Evolutionary conservation across 192 early-diverging fungal genomes (phyloP).

Genomic region (Entomortierella beljakovae): DNA sequence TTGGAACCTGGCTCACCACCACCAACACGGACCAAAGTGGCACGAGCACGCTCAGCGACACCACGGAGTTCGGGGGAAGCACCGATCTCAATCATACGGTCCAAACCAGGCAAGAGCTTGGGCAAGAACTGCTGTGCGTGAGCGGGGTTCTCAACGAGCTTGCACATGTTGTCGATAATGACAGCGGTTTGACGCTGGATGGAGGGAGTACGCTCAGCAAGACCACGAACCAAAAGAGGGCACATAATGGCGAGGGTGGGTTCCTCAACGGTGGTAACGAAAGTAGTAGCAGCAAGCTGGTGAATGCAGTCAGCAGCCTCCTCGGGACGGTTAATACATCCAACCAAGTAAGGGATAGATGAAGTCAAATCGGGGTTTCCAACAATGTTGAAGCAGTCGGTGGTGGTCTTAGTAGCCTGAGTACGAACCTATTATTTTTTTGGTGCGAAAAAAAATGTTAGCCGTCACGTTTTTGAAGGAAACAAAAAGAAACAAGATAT

Average conservation of each 20-base stretch:
- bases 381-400: constrained; percentile 73
- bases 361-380: constrained; percentile 85
- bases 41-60: constrained; percentile 75
- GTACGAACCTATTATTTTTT: constrained; percentile 33
- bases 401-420: constrained; percentile 73
- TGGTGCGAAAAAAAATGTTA: not conserved
- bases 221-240: constrained; percentile 78
- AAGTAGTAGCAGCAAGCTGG: constrained; percentile 83
- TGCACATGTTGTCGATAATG: constrained; percentile 94
- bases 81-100: constrained; percentile 79
- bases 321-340: constrained; percentile 81
- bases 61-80: constrained; percentile 83
- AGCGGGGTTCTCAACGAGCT: constrained; percentile 85
- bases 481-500: not conserved
- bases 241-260: constrained; percentile 86
- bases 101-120: constrained; percentile 79
- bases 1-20: constrained; percentile 61
- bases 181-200: constrained; percentile 81
- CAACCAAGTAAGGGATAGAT: constrained; percentile 80
- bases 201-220: constrained; percentile 75
- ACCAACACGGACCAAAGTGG: constrained; percentile 76
- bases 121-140: constrained; percentile 86
- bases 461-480: constrained; percentile 1
- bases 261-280: constrained; percentile 81
- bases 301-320: constrained; percentile 83